Base-by-base conservation (phyloP, 2,329 filamentous ascomycete species). In the Magnaporthiopsis incrustans region DNA sequence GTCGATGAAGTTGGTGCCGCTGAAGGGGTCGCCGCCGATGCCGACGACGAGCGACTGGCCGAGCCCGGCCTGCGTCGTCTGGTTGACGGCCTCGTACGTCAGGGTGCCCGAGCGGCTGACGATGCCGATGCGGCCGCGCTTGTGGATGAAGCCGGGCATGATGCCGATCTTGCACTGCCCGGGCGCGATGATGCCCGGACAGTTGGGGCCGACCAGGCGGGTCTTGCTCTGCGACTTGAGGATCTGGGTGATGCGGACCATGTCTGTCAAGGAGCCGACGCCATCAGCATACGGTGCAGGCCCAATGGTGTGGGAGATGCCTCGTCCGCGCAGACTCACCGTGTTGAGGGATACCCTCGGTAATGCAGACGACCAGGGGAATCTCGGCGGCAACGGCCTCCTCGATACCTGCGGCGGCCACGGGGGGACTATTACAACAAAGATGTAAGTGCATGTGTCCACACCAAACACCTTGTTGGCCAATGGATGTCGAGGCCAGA, bases 141-240 rank as follows among this genome's bases (percentile, higher is more conserved):
- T 98, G 88, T 99, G 95, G 82, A 99, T 98, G 85, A 98, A 97
- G 73, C 95, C 95, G 69, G 95, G 92, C 95, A 99, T 98, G 82
- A 99, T 99, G 76, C 95, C 95, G 75, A 99, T 98, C 85, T 99
- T 99, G 88, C 95, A 99, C 87, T 96, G 94, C 73, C 94, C 95
- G 67, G 86, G 86, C 64, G 85, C 94, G 79, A 98, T 98, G 80
- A 98, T 94, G 77, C 94, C 95, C 69, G 95, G 95, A 84, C 95
- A 99, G 85, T 98, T 99, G 74, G 94, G 94, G 71, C 94, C 94
- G 67, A 98, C 92, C 73, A 99, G 86, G 76, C 95, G 90, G 70
- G 94, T 97, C 87, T 98, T 98, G 84, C 82, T 88, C 82, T 99
- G 95, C 64, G 93, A 91, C 86, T 97, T 98, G 77, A 99, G 86